A percentile compares a stretch with the other conserved stretches of the same genome.
Conservation (phyloP, 257 asterid species). For the Solanum piurae region DNA sequence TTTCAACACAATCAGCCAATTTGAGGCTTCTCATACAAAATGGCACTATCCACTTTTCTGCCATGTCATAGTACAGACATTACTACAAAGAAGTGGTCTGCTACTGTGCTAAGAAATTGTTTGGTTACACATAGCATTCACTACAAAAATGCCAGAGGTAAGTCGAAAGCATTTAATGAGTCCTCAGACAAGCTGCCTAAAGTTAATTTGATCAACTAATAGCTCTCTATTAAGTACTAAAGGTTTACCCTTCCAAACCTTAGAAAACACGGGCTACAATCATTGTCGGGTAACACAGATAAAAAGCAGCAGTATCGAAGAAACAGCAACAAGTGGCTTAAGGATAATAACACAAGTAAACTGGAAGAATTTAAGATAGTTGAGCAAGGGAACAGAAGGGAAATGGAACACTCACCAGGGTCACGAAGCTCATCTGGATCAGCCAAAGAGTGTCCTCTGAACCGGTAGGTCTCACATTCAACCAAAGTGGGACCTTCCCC, state of each 20-base stretch:
- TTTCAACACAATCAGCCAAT: neutral
- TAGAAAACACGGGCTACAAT: neutral
- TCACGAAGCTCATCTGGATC: constrained; percentile 99
- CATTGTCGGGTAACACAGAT: neutral
- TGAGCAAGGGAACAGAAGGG: neutral
- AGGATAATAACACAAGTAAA: neutral
- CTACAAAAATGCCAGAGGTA: neutral
- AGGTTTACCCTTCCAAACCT: neutral
- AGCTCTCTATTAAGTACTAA: neutral
- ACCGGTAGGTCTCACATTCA: constrained; percentile 92
- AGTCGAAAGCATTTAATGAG: neutral
- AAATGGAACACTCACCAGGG: constrained; percentile 49
- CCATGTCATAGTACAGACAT: neutral
- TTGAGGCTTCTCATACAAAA: neutral
- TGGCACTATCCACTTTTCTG: neutral
- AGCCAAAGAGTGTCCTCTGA: constrained; percentile 97
- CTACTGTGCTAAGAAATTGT: neutral
- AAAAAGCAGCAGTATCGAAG: neutral
- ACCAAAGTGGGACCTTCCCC: constrained; percentile 97
- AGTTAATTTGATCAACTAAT: neutral
- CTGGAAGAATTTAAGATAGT: neutral
- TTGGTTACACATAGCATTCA: neutral
- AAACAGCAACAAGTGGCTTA: neutral
- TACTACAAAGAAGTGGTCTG: neutral
- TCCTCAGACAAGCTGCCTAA: neutral